These are phyloP conservation scores for Populus alba DNA, from an alignment of 345 rosid species.

Conservation along the genomic window DNA sequence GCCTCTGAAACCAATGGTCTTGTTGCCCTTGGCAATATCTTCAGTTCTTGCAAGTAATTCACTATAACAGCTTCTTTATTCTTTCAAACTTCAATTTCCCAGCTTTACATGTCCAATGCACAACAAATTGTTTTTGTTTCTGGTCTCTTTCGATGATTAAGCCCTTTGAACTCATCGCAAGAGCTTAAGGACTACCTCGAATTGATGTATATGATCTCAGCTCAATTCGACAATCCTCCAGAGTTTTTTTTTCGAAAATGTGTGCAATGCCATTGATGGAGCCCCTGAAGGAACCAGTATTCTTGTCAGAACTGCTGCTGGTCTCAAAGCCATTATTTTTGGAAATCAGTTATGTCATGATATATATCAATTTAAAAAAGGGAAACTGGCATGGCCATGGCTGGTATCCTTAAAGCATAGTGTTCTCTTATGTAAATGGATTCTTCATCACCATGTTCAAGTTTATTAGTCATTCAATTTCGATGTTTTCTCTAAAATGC, in stretches of 20 bases:
- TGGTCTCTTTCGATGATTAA: not conserved
- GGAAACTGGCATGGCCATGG: too few relatives aligned
- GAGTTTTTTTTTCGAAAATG: not conserved
- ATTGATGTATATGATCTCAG: not conserved
- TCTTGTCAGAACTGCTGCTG: slow-evolving; percentile 26
- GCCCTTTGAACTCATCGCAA: slow-evolving; percentile 20
- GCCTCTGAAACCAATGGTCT: slow-evolving; percentile 23
- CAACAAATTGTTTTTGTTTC: too few relatives aligned
- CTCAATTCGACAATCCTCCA: slow-evolving; percentile 25
- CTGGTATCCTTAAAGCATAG: too few relatives aligned
- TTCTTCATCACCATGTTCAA: too few relatives aligned
- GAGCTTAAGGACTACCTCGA: slow-evolving; percentile 24
- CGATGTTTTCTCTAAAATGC: too few relatives aligned
- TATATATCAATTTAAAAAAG: too few relatives aligned
- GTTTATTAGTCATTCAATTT: too few relatives aligned
- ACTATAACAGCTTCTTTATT: too few relatives aligned
- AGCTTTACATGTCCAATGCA: too few relatives aligned
- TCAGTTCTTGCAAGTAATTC: slow-evolving; percentile 21
- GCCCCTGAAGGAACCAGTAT: slow-evolving; percentile 17
- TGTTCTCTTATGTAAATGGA: too few relatives aligned
- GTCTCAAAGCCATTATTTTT: slow-evolving; percentile 8
- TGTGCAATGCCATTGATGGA: slow-evolving; percentile 24
- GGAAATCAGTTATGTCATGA: not conserved
- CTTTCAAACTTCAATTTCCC: too few relatives aligned
- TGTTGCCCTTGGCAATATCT: slow-evolving; percentile 5